Evolutionary conservation across 179 eudicot genomes (phyloP), one percentile per base, ranked within the genome.

Genomic region (Heliamphora pulchella): DNA sequence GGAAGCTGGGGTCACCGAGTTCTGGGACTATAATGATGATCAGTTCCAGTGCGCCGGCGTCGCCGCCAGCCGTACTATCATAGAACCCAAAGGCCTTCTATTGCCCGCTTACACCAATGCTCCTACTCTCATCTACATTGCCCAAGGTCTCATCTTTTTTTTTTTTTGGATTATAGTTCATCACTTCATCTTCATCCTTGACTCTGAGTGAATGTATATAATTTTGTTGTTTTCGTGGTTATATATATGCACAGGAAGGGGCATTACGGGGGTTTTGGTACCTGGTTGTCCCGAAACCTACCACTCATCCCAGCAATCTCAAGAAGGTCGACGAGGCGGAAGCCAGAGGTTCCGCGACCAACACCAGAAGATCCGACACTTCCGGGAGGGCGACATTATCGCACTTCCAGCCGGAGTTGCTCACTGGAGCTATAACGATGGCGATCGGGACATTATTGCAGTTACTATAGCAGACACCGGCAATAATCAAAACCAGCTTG

Each of bases 261-360:
- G 98, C 8, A 76, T 85, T n/a, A 61, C 58, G 0, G 95, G 95
- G 11, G 43, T 87, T 15, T 2, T 90, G 90, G 47, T 88, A n/a
- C 92, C 97, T 5, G 98, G 98, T 8, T 94, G 98, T 78, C 90
- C 97, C 0, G 98, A 94, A 77, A 91, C 93, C 0, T 94, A 48
- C 72, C 90, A 92, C 47, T 91, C 94, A 18, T 65, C 88, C 8
- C 82, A 87, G 22, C 84, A 78, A 81, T 20, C 50, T 1, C 71
- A 78, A 55, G 76, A 74, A 77, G 58, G 46, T 65, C 57, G 69
- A 8, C 67, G 66, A 78, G 57, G 75, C 69, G 39, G 17, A 63
- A 50, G 93, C 53, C 87, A 82, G 65, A 71, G 84, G 46, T 76
- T 70, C 88, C 85, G 76, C 14, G 98, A 94, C 82, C 81, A 79